Conservation (phyloP, 345 rosid species). For the Salix suchowensis region DNA sequence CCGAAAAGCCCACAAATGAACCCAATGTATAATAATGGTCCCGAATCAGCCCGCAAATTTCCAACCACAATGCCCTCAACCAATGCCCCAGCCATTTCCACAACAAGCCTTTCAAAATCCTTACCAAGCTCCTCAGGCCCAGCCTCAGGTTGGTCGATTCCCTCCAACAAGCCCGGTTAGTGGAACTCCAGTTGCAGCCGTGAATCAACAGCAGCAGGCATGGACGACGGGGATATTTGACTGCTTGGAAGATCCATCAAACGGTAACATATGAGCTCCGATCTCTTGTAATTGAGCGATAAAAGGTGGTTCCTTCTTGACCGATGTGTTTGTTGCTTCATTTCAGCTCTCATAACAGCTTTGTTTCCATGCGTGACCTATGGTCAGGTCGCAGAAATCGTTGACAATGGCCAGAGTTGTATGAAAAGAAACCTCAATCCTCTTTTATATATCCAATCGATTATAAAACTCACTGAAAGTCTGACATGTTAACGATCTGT, state of each 20-base stretch:
- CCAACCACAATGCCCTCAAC: neutral
- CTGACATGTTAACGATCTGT: neutral
- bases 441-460: too few relatives aligned
- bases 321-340: neutral
- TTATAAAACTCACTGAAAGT: too few relatives aligned
- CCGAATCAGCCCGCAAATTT: constrained; percentile 2
- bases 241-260: constrained; percentile 61
- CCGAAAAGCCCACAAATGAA: neutral
- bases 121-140: neutral
- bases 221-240: constrained; percentile 59
- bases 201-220: neutral
- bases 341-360: constrained; percentile 50
- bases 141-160: neutral
- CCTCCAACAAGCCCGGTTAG: neutral
- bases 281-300: neutral
- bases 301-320: neutral
- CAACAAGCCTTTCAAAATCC: constrained; percentile 5
- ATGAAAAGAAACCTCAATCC: constrained; percentile 1
- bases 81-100: neutral
- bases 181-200: constrained; percentile 20
- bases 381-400: constrained; percentile 61
- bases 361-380: constrained; percentile 45
- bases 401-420: constrained; percentile 48
- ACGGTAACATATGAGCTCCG: constrained; percentile 28
- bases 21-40: too few relatives aligned